Percentiles rank a stretch among this genome's conserved stretches.
Conservation (phyloP, 345 rosid genomes). For the Lepidium aucheri region DNA sequence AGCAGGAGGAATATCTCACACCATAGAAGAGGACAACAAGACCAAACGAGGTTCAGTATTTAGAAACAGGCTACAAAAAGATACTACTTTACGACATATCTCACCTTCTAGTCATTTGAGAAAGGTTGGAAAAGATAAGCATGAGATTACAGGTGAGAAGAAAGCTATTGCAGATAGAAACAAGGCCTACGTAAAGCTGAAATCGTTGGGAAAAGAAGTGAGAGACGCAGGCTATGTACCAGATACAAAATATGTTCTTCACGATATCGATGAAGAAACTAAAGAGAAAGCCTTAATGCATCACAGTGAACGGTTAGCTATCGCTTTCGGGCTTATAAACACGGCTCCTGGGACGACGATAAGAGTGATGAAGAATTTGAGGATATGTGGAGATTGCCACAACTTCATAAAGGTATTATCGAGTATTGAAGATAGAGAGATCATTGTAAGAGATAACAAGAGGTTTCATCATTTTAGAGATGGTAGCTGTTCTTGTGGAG, state of each 20-base stretch:
- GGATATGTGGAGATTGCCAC: conserved; percentile 63
- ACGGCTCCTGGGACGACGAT: conserved; percentile 36
- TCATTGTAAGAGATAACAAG: conserved; percentile 45
- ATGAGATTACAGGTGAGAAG: background rate
- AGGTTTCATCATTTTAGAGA: conserved; percentile 61
- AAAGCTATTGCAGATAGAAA: conserved; percentile 12
- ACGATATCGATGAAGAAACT: conserved; percentile 58
- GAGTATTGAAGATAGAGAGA: conserved; percentile 42
- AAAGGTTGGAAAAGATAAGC: background rate
- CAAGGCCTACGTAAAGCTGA: conserved; percentile 18
- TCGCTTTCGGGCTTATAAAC: conserved; percentile 47
- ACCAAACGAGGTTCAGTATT: background rate
- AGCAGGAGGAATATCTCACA: background rate
- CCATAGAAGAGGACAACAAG: background rate
- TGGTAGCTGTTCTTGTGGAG: conserved; percentile 53
- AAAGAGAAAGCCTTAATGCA: conserved; percentile 50
- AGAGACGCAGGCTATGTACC: conserved; percentile 47
- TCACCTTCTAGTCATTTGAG: background rate
- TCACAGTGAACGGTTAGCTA: conserved; percentile 64
- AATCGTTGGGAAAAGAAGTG: conserved; percentile 19
- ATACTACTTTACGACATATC: background rate
- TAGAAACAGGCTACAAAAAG: background rate
- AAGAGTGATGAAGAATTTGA: conserved; percentile 51
- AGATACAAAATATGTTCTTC: conserved; percentile 47
- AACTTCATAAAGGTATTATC: conserved; percentile 48